phyloP scores from a whole-genome alignment of 2,329 filamentous ascomycete genomes.

The Verticillium dahliae region DNA sequence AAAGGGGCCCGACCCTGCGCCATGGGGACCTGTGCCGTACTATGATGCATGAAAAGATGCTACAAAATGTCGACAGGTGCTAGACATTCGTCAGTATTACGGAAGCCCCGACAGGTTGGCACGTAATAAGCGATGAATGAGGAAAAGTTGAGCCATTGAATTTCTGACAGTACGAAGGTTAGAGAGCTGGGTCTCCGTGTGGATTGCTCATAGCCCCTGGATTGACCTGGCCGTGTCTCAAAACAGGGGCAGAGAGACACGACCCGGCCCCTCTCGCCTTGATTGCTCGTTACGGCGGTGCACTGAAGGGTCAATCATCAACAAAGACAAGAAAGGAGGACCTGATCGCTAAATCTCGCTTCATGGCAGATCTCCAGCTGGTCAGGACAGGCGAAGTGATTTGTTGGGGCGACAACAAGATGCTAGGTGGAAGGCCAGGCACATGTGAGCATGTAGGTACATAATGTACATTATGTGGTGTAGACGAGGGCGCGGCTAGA shows the following conservation, averaged over 20 bases:
- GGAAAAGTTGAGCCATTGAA: background rate
- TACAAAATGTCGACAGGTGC: background rate
- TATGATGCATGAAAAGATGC: background rate
- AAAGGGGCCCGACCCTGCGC: background rate
- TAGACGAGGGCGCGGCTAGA: background rate
- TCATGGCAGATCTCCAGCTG: background rate
- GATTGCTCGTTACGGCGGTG: background rate
- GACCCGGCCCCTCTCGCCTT: background rate
- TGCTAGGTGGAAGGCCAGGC: too few relatives aligned
- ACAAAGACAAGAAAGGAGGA: background rate
- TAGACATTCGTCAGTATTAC: background rate
- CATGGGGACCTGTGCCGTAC: background rate
- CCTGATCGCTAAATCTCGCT: background rate
- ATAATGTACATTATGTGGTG: background rate
- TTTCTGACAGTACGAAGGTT: background rate
- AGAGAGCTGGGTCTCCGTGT: background rate
- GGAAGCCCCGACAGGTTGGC: background rate
- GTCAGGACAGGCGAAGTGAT: background rate
- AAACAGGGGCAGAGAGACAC: background rate
- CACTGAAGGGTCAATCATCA: background rate
- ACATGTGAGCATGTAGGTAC: background rate
- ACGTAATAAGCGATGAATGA: background rate
- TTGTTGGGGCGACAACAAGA: background rate
- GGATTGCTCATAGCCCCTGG: background rate
- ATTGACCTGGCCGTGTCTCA: background rate